These are phyloP conservation scores for Arabidopsis arenosa DNA, from an alignment of 345 rosid species.

Conservation along the genomic window DNA sequence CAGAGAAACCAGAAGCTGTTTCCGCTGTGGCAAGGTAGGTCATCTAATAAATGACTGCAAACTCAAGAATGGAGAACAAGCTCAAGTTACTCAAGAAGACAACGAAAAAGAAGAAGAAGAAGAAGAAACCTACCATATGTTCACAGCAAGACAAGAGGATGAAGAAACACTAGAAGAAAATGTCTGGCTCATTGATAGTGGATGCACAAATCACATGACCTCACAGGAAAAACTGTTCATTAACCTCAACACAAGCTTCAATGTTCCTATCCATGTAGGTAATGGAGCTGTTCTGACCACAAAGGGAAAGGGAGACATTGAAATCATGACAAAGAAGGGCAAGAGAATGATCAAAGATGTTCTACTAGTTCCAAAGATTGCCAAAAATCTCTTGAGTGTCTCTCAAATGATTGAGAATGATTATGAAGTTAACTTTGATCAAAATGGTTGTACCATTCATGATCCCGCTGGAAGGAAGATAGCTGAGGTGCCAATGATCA, in stretches of 20 bases:
- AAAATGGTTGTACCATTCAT: too few relatives aligned
- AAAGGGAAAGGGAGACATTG: neutral
- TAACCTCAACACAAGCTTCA: neutral
- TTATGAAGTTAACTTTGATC: too few relatives aligned
- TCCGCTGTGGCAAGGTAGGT: neutral
- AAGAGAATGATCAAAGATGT: neutral
- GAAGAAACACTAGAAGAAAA: neutral
- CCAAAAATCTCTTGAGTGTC: neutral
- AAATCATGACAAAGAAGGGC: neutral
- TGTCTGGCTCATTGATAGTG: constrained; percentile 2
- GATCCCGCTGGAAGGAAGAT: too few relatives aligned
- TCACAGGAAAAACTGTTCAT: neutral
- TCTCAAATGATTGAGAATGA: neutral
- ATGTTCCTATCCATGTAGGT: neutral
- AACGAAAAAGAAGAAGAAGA: too few relatives aligned
- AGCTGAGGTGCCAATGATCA: too few relatives aligned
- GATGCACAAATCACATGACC: constrained; percentile 1
- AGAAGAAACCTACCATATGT: neutral
- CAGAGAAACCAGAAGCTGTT: too few relatives aligned
- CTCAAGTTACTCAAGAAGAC: neutral
- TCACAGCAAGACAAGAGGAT: constrained; percentile 5
- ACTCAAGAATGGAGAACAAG: neutral
- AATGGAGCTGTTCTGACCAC: neutral
- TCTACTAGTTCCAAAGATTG: neutral
- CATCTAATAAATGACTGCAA: neutral